Conservation (phyloP, 2,329 filamentous ascomycete species). For the Anthostomella pinea region DNA sequence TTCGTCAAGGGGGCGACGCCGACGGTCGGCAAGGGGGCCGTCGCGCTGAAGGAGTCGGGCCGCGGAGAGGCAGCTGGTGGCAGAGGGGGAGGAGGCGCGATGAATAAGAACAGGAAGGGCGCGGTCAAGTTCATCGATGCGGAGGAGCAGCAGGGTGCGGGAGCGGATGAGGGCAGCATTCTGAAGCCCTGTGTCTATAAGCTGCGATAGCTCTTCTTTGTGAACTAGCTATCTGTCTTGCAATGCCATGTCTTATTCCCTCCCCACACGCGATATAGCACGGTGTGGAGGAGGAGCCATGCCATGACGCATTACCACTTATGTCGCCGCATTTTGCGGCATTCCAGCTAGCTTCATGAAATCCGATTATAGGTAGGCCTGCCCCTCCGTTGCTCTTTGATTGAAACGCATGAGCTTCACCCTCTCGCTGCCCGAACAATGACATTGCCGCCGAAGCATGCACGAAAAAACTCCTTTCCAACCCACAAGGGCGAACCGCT, state of each 20-base stretch:
- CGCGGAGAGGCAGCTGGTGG: slow-evolving; percentile 13
- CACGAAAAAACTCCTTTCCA: too few relatives aligned
- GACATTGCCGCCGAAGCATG: too few relatives aligned
- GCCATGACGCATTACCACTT: too few relatives aligned
- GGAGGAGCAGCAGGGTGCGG: slow-evolving; percentile 58
- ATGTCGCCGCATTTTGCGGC: too few relatives aligned
- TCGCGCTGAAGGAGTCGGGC: slow-evolving; percentile 26
- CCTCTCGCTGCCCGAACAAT: too few relatives aligned
- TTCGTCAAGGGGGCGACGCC: slow-evolving; percentile 83
- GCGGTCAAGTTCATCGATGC: slow-evolving; percentile 58
- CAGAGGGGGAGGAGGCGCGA: background rate
- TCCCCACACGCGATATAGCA: too few relatives aligned
- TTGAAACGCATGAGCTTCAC: too few relatives aligned
- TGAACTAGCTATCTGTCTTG: background rate
- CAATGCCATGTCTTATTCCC: background rate
- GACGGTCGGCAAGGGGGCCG: slow-evolving; percentile 70
- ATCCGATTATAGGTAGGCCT: too few relatives aligned
- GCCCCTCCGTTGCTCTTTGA: too few relatives aligned
- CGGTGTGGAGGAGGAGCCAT: too few relatives aligned
- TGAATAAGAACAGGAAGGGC: slow-evolving; percentile 33
- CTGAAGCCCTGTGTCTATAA: slow-evolving; percentile 98
- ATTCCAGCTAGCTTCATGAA: too few relatives aligned
- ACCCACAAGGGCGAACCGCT: too few relatives aligned
- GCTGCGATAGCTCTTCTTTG: slow-evolving; percentile 55
- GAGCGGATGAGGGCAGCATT: slow-evolving; percentile 61